These are phyloP conservation scores for Nakataea oryzae DNA, from an alignment of 2,329 filamentous ascomycete species.

Conservation along the genomic window DNA sequence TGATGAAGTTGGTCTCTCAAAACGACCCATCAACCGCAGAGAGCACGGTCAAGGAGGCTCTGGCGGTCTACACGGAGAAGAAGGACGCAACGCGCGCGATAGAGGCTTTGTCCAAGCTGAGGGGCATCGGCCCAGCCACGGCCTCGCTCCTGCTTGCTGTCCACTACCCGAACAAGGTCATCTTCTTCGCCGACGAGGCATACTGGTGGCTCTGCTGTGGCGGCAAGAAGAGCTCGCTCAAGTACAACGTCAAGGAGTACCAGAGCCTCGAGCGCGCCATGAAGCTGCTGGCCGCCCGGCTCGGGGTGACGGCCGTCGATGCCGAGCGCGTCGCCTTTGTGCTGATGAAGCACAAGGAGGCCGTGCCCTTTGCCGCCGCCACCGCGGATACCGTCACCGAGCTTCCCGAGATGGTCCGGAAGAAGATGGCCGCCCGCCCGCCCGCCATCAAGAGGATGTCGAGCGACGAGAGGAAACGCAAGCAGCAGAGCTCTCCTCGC, in stretches of 20 bases:
- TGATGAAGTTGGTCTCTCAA: slow-evolving; percentile 49
- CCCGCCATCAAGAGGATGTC: neutral
- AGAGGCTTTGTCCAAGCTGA: slow-evolving; percentile 46
- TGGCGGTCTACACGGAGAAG: slow-evolving; percentile 22
- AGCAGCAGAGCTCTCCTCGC: neutral
- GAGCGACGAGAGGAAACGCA: slow-evolving; percentile 1
- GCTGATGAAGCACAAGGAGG: slow-evolving; percentile 34
- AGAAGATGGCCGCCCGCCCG: neutral
- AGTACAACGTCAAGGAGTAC: slow-evolving; percentile 64
- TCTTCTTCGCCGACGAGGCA: slow-evolving; percentile 75
- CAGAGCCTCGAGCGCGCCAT: slow-evolving; percentile 36
- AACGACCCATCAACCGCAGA: slow-evolving; percentile 42
- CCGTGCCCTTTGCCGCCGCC: neutral
- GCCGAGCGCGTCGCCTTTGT: slow-evolving; percentile 65
- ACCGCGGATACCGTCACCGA: neutral
- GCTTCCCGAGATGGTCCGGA: neutral
- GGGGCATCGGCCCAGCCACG: slow-evolving; percentile 69
- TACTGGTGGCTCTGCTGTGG: slow-evolving; percentile 59
- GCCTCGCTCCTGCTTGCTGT: slow-evolving; percentile 64
- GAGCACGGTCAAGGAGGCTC: slow-evolving; percentile 39
- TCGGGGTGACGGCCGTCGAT: slow-evolving; percentile 48
- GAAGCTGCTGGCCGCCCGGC: slow-evolving; percentile 29
- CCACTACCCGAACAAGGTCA: slow-evolving; percentile 43
- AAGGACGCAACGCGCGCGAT: slow-evolving; percentile 32
- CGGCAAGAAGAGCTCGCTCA: slow-evolving; percentile 42